Conservation (phyloP, 129 eudicot genomes). For the Daucus carota region DNA sequence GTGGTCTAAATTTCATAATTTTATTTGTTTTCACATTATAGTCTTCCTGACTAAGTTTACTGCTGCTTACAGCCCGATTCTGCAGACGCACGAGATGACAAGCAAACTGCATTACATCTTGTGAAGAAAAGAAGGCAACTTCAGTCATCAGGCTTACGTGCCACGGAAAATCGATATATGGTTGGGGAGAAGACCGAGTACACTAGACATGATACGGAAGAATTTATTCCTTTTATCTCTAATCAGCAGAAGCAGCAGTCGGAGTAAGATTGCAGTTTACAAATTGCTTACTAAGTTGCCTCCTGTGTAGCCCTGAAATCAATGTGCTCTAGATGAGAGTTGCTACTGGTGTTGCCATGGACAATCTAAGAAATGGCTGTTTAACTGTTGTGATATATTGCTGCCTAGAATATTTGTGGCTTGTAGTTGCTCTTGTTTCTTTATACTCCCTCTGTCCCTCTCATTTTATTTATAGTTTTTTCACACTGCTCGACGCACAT, state of each 20-base stretch:
- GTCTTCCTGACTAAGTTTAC: not conserved
- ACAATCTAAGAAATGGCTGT: not conserved
- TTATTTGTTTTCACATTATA: not conserved
- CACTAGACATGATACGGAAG: not conserved
- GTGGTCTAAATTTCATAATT: not conserved
- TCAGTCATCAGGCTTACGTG: conserved; percentile 40
- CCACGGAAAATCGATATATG: conserved; percentile 23
- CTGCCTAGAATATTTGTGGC: not conserved
- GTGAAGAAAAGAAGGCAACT: conserved; percentile 63
- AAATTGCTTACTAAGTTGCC: not conserved
- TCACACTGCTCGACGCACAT: too few species aligned
- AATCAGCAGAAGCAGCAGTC: not conserved
- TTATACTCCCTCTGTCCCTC: too few species aligned
- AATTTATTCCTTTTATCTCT: not conserved
- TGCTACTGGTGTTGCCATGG: too few species aligned
- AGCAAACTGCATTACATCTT: conserved; percentile 48
- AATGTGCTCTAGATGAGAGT: not conserved
- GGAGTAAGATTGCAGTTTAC: not conserved
- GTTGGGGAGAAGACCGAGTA: conserved; percentile 30
- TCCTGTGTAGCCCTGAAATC: not conserved
- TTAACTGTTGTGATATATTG: not conserved
- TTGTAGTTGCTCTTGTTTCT: not conserved
- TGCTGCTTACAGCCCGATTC: conserved; percentile 53
- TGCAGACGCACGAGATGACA: conserved; percentile 53
- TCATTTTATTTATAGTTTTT: too few species aligned